Conservation (phyloP, 176 grass and related monocot genomes). For the Leersia perrieri region DNA sequence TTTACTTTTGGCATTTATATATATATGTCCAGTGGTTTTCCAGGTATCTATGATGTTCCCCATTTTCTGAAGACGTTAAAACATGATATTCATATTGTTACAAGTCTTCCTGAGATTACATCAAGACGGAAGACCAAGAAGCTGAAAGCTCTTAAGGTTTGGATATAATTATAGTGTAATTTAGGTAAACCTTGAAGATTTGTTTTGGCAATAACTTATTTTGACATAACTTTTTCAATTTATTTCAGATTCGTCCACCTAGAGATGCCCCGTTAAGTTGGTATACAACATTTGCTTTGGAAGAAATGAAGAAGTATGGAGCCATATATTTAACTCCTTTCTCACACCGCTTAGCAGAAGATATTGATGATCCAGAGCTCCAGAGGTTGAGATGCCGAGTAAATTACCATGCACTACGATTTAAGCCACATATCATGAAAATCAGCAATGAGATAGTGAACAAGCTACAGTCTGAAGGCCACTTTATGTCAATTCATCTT, state of each 20-base stretch:
- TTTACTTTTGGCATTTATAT: slow-evolving; percentile 37
- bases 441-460: slow-evolving; percentile 90
- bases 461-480: slow-evolving; percentile 73
- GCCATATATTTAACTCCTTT: slow-evolving; percentile 96
- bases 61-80: slow-evolving; percentile 84
- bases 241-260: slow-evolving; percentile 74
- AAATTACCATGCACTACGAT: slow-evolving; percentile 90
- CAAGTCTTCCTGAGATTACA: slow-evolving; percentile 58
- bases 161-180: neutral
- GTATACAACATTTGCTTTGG: slow-evolving; percentile 82
- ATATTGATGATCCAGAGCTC: slow-evolving; percentile 79
- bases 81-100: slow-evolving; percentile 75
- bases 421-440: slow-evolving; percentile 93
- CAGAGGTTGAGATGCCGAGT: slow-evolving; percentile 92
- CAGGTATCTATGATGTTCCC: slow-evolving; percentile 98
- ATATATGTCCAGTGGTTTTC: slow-evolving; percentile 69
- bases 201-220: neutral
- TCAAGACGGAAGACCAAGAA: slow-evolving; percentile 86
- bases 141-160: slow-evolving; percentile 76
- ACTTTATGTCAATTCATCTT: slow-evolving; percentile 97
- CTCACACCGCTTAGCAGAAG: slow-evolving; percentile 91
- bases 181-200: neutral
- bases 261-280: slow-evolving; percentile 90
- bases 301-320: slow-evolving; percentile 79
- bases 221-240: neutral